Evolutionary conservation across 257 asterid species (phyloP).

Genomic region (Solanum commersonii): DNA sequence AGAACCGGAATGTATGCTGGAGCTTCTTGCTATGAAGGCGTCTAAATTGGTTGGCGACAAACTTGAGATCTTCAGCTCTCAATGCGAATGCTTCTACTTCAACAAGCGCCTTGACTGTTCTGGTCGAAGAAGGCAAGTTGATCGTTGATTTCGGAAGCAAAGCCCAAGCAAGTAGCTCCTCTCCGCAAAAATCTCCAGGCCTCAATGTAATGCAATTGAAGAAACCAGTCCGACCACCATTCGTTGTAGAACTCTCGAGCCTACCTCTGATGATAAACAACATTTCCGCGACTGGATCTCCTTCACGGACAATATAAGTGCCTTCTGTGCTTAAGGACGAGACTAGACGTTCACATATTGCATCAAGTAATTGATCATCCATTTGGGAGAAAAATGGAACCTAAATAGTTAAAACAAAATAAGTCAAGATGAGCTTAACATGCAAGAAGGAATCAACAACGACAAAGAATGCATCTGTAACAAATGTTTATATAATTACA

Average conservation of each 20-base stretch:
- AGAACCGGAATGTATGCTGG: slow-evolving; percentile 88
- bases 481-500: background rate
- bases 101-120: slow-evolving; percentile 73
- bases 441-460: background rate
- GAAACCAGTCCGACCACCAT: slow-evolving; percentile 90
- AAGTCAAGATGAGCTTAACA: background rate
- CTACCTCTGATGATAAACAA: slow-evolving; percentile 84
- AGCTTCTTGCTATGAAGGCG: slow-evolving; percentile 90
- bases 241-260: slow-evolving; percentile 84
- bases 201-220: slow-evolving; percentile 63
- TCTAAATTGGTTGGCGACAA: slow-evolving; percentile 84
- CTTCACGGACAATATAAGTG: slow-evolving; percentile 86
- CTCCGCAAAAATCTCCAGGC: slow-evolving; percentile 94
- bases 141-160: slow-evolving; percentile 69
- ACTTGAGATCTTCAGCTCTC: slow-evolving; percentile 87
- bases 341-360: slow-evolving; percentile 78
- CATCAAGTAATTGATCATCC: slow-evolving; percentile 92
- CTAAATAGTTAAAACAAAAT: slow-evolving; percentile 15
- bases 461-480: background rate
- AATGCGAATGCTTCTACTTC: slow-evolving; percentile 89
- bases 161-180: slow-evolving; percentile 96
- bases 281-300: slow-evolving; percentile 90
- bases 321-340: slow-evolving; percentile 83
- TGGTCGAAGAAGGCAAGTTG: slow-evolving; percentile 78
- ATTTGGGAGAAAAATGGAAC: slow-evolving; percentile 92